Conservation (phyloP, 2,329 filamentous ascomycete genomes). For the Sarocladium kiliense region DNA sequence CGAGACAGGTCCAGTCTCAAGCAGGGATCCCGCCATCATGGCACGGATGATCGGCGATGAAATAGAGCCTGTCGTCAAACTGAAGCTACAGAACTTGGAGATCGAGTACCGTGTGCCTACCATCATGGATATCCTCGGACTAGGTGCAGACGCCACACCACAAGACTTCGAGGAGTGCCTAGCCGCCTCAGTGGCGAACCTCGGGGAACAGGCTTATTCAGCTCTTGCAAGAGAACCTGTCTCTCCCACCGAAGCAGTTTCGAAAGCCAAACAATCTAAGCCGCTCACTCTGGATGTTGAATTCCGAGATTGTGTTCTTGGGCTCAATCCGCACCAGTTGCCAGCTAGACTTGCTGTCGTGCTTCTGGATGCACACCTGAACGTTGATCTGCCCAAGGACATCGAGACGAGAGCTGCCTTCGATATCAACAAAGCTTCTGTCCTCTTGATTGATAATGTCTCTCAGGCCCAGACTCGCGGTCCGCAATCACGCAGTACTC, state of each 20-base stretch:
- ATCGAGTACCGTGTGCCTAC: conserved; percentile 87
- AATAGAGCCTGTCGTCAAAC: conserved; percentile 82
- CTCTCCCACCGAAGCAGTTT: conserved; percentile 15
- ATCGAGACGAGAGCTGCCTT: conserved; percentile 59
- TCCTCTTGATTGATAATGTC: conserved; percentile 78
- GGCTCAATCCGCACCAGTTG: conserved; percentile 74
- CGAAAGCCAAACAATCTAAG: conserved; percentile 34
- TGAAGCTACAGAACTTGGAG: conserved; percentile 79
- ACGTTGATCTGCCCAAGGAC: conserved; percentile 61
- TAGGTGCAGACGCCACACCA: conserved; percentile 60
- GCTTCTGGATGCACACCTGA: conserved; percentile 70
- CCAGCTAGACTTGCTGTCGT: conserved; percentile 73
- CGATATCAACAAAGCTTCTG: conserved; percentile 71
- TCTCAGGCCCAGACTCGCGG: conserved; percentile 22
- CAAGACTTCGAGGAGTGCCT: conserved; percentile 73
- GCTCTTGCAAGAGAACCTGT: conserved; percentile 29
- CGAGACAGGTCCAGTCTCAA: conserved; percentile 15
- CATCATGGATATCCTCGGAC: conserved; percentile 70
- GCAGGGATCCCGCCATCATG: conserved; percentile 60
- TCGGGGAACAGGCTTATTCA: conserved; percentile 60
- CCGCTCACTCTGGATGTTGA: conserved; percentile 67
- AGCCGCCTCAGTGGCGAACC: conserved; percentile 72
- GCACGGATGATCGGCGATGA: conserved; percentile 88
- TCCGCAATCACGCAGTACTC: conserved; percentile 13
- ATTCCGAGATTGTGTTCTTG: conserved; percentile 75